Percentiles rank a stretch among this genome's conserved stretches.
phyloP scores from a whole-genome alignment of 371 early-diverging fungal genomes.

The Mucor sp. region DNA sequence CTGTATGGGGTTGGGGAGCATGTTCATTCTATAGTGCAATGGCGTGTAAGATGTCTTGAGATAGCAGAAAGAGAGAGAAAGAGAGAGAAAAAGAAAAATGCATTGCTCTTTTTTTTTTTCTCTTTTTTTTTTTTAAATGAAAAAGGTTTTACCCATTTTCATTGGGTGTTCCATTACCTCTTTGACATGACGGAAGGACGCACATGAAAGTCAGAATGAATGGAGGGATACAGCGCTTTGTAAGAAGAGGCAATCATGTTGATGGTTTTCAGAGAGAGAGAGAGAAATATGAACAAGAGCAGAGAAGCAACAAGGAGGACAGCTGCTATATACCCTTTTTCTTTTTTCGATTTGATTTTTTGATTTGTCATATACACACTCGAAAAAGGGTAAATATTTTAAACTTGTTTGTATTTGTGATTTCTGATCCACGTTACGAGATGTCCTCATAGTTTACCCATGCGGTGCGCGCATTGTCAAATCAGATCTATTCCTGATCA shows the following conservation, averaged over 20 bases:
- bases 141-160: neutral
- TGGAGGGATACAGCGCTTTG: neutral
- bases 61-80: neutral
- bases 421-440: neutral
- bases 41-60: neutral
- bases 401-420: neutral
- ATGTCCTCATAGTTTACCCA: neutral
- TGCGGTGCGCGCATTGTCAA: neutral
- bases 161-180: slow-evolving; percentile 1
- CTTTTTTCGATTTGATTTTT: neutral
- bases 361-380: neutral
- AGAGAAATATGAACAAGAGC: too few species aligned
- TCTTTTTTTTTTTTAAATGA: neutral
- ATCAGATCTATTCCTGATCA: neutral
- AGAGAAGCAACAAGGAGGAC: too few species aligned
- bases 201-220: neutral
- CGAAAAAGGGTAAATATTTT: neutral
- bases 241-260: neutral
- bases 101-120: neutral
- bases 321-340: neutral
- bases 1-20: slow-evolving; percentile 35
- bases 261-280: neutral
- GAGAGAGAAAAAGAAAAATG: neutral
- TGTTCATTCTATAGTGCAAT: neutral
- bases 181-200: slow-evolving; percentile 1